Evolutionary conservation across 2,329 filamentous ascomycete genomes (phyloP).

Genomic region (Bipolaris sorokiniana): DNA sequence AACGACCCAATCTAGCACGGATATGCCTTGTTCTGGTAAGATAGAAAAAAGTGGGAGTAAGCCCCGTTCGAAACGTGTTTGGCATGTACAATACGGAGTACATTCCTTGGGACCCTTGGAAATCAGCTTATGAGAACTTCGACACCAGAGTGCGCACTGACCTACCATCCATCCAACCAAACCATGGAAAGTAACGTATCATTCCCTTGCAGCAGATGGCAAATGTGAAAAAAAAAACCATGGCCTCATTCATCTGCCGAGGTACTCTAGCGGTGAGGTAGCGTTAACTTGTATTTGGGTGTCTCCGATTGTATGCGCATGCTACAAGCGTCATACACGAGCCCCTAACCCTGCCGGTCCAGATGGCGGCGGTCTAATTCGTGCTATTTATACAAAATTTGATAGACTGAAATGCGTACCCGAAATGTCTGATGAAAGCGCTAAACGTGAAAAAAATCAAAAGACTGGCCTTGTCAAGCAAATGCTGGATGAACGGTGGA

Average conservation of each 20-base stretch:
- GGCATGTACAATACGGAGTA: background rate
- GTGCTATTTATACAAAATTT: slow-evolving; percentile 26
- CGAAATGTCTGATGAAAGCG: slow-evolving; percentile 4
- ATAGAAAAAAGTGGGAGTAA: background rate
- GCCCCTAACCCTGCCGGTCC: slow-evolving; percentile 7
- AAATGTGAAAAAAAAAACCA: too few species aligned
- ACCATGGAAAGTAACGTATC: slow-evolving; percentile 20
- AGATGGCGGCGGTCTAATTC: slow-evolving; percentile 4
- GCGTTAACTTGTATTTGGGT: background rate
- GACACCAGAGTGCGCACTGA: slow-evolving; percentile 9
- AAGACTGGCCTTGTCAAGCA: background rate
- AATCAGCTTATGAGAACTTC: slow-evolving; percentile 8
- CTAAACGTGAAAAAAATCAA: slow-evolving; percentile 3
- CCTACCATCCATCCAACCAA: slow-evolving; percentile 22
- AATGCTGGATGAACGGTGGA: background rate
- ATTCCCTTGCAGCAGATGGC: slow-evolving; percentile 3
- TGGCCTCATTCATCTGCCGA: background rate
- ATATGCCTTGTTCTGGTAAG: background rate
- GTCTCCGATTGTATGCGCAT: slow-evolving; percentile 12
- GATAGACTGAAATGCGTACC: slow-evolving; percentile 9
- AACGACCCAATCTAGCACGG: background rate
- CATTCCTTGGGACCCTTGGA: slow-evolving; percentile 3
- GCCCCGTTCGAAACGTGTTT: slow-evolving; percentile 1
- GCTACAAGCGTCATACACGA: slow-evolving; percentile 7
- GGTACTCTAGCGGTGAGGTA: slow-evolving; percentile 5